A percentile compares a stretch with the other conserved stretches of the same genome.
Evolutionary conservation across 75 land plant species (phyloP).

Genomic region (Sequoiadendron giganteum): DNA sequence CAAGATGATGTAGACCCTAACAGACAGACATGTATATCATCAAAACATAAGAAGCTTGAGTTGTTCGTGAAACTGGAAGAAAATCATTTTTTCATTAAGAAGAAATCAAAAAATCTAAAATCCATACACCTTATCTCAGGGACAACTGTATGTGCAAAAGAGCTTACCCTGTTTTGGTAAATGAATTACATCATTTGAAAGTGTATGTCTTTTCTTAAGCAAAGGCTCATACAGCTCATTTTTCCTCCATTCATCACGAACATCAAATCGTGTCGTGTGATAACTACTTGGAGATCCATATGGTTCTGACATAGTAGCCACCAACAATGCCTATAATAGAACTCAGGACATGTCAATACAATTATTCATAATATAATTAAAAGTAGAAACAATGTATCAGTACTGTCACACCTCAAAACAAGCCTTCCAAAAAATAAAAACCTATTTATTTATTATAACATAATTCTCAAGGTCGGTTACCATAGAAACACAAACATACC

Average conservation of each 20-base stretch:
- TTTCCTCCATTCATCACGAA: not conserved
- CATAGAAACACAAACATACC: not conserved
- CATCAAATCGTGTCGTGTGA: not conserved
- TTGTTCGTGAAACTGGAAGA: not conserved
- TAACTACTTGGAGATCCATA: not conserved
- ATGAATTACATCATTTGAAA: not conserved
- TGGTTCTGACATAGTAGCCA: not conserved
- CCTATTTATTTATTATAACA: not conserved
- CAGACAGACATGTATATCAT: not conserved
- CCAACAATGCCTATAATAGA: constrained; percentile 5
- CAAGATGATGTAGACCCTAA: not conserved
- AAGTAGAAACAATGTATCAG: not conserved
- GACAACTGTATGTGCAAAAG: not conserved
- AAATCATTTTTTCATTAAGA: not conserved
- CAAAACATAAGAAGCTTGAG: not conserved
- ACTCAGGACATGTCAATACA: not conserved
- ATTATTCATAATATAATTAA: not conserved
- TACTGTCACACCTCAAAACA: not conserved
- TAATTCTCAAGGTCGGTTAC: not conserved
- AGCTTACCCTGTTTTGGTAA: not conserved
- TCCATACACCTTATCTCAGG: not conserved
- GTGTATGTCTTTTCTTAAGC: not conserved
- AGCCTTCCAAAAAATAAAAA: not conserved
- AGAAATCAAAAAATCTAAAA: not conserved
- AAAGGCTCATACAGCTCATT: not conserved